Percentiles rank a stretch among this genome's conserved stretches.
Conservation (phyloP, 805 yeast species). For the Teunomyces stri region DNA sequence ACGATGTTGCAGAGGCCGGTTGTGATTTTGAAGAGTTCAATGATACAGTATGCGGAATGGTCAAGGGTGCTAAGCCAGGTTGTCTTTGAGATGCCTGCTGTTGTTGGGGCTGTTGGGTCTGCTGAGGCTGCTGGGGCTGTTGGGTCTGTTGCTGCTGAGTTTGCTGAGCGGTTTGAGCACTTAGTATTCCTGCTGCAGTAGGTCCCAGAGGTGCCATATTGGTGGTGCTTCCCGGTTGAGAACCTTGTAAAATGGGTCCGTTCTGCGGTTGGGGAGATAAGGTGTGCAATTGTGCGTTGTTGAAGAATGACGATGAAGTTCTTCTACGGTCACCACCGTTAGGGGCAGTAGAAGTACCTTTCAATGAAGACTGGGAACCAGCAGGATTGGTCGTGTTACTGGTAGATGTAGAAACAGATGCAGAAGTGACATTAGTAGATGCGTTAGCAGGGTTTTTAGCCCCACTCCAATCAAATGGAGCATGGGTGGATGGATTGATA, state of each 20-base stretch:
- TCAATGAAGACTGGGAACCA: slow-evolving; percentile 4
- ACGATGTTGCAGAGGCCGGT: slow-evolving; percentile 15
- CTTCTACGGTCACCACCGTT: slow-evolving; percentile 42
- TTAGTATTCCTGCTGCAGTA: slow-evolving; percentile 5
- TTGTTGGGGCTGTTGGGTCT: slow-evolving; percentile 7
- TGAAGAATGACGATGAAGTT: slow-evolving; percentile 54
- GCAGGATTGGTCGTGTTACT: background rate
- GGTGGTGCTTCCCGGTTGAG: slow-evolving; percentile 4
- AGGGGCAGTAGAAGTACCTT: slow-evolving; percentile 3
- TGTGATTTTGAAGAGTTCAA: slow-evolving; percentile 19
- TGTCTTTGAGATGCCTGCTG: slow-evolving; percentile 5
- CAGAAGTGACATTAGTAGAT: slow-evolving; percentile 2
- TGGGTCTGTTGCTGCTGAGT: slow-evolving; percentile 8
- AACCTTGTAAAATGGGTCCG: slow-evolving; percentile 5
- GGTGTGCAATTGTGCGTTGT: slow-evolving; percentile 9
- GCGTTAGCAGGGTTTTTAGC: slow-evolving; percentile 8
- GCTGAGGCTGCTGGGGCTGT: slow-evolving; percentile 7
- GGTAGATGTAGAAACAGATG: background rate
- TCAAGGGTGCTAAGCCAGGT: slow-evolving; percentile 2
- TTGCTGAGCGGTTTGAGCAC: slow-evolving; percentile 5
- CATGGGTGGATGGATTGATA: slow-evolving; percentile 10
- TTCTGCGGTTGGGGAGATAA: slow-evolving; percentile 2
- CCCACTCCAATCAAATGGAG: slow-evolving; percentile 35
- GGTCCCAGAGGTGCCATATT: background rate
- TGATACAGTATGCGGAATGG: background rate